Percentiles rank a stretch among this genome's conserved stretches.
phyloP scores from a whole-genome alignment of 75 land plant genomes.

The Cryptomeria japonica region DNA sequence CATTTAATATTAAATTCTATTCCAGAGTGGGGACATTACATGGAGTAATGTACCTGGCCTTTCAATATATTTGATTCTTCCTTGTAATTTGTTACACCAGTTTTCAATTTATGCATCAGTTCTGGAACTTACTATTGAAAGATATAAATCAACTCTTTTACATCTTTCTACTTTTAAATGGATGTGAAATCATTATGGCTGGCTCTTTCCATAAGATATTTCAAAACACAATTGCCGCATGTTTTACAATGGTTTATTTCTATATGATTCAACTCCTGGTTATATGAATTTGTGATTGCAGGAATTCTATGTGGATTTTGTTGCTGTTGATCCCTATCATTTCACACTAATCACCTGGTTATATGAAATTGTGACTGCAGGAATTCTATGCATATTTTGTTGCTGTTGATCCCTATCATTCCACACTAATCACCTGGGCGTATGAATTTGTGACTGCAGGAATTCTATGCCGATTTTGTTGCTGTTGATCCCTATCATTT shows the following conservation, averaged over 20 bases:
- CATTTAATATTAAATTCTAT: too few relatives aligned
- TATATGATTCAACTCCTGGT: not conserved
- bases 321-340: conserved; percentile 86
- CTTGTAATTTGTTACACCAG: not conserved
- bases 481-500: conserved; percentile 91
- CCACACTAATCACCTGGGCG: conserved; percentile 20
- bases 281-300: conserved; percentile 39
- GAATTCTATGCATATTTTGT: conserved; percentile 91
- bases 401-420: conserved; percentile 86
- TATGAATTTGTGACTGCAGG: conserved; percentile 57
- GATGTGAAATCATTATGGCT: not conserved
- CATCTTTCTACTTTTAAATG: not conserved
- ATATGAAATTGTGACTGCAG: conserved; percentile 48
- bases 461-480: conserved; percentile 90
- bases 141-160: not conserved
- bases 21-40: too few relatives aligned
- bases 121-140: not conserved
- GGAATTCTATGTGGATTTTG: conserved; percentile 94
- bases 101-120: not conserved
- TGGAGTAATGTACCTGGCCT: too few relatives aligned
- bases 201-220: not conserved
- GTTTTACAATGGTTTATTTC: not conserved
- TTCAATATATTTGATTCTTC: not conserved
- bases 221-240: not conserved
- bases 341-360: conserved; percentile 27